These are phyloP conservation scores for Chrysoporthe deuterocubensis DNA, from an alignment of 2,329 filamentous ascomycete genomes.

Conservation along the genomic window DNA sequence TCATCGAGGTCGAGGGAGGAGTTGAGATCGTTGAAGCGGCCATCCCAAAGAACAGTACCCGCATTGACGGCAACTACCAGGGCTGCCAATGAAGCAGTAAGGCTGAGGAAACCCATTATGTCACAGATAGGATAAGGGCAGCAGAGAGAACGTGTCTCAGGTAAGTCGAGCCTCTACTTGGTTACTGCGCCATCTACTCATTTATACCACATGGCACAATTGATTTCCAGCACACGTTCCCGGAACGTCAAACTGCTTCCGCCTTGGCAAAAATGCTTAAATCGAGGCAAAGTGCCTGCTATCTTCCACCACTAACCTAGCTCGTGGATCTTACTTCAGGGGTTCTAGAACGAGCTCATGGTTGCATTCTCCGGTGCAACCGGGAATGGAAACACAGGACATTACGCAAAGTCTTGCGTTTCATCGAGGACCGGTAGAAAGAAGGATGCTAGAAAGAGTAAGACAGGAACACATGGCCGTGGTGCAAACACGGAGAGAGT, in stretches of 20 bases:
- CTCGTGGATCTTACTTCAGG: background rate
- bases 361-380: background rate
- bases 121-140: background rate
- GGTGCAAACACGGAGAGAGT: constrained; percentile 20
- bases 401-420: background rate
- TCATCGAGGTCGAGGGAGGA: constrained; percentile 58
- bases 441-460: background rate
- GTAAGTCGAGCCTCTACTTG: background rate
- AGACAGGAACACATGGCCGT: constrained; percentile 5
- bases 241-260: constrained; percentile 17
- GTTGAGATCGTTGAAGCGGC: constrained; percentile 65
- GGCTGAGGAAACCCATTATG: constrained; percentile 18
- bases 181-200: background rate
- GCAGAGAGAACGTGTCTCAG: background rate
- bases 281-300: background rate
- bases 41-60: constrained; percentile 60
- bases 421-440: background rate
- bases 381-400: background rate
- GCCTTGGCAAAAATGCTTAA: constrained; percentile 7
- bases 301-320: constrained; percentile 8
- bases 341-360: constrained; percentile 9
- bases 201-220: constrained; percentile 12
- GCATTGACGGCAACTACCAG: constrained; percentile 34
- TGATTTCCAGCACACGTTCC: background rate
- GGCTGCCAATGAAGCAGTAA: constrained; percentile 23